Percentiles rank a stretch among this genome's conserved stretches.
Conservation (phyloP, 2,329 filamentous ascomycete genomes). For the Hirsutella minnesotensis region DNA sequence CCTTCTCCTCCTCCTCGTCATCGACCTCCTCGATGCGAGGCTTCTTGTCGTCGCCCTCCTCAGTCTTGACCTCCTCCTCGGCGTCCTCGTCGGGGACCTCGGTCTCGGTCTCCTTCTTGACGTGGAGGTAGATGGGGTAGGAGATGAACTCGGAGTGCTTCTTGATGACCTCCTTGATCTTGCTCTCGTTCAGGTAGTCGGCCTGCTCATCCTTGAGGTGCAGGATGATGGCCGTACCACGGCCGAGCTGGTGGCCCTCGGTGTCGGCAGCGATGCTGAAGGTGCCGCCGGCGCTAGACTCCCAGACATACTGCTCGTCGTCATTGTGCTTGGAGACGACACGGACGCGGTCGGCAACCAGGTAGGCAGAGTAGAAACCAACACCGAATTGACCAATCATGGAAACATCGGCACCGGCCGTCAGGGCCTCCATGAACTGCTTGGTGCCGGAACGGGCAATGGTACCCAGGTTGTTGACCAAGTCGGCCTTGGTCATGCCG, state of each 20-base stretch:
- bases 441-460: slow-evolving; percentile 99
- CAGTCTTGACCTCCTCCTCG: slow-evolving; percentile 55
- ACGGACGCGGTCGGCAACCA: slow-evolving; percentile 91
- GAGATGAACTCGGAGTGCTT: slow-evolving; percentile 99
- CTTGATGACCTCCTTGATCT: slow-evolving; percentile 99
- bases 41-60: slow-evolving; percentile 85
- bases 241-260: slow-evolving; percentile 80
- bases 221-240: slow-evolving; percentile 95
- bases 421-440: slow-evolving; percentile 99
- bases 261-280: slow-evolving; percentile 89
- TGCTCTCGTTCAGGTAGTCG: slow-evolving; percentile 96
- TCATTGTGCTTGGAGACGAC: slow-evolving; percentile 99
- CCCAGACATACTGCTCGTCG: slow-evolving; percentile 99
- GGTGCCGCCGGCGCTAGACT: slow-evolving; percentile 92
- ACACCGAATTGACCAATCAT: slow-evolving; percentile 99
- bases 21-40: slow-evolving; percentile 89
- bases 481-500: slow-evolving; percentile 99
- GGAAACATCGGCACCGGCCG: slow-evolving; percentile 96
- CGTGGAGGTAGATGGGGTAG: slow-evolving; percentile 99
- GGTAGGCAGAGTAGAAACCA: slow-evolving; percentile 99
- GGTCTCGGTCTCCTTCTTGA: slow-evolving; percentile 97
- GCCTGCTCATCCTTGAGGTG: slow-evolving; percentile 99
- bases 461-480: slow-evolving; percentile 99
- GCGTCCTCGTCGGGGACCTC: slow-evolving; percentile 96
- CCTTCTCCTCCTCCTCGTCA: slow-evolving; percentile 72